Conservation (phyloP, 768 basidiomycete species). For the Grammothele lineata region DNA sequence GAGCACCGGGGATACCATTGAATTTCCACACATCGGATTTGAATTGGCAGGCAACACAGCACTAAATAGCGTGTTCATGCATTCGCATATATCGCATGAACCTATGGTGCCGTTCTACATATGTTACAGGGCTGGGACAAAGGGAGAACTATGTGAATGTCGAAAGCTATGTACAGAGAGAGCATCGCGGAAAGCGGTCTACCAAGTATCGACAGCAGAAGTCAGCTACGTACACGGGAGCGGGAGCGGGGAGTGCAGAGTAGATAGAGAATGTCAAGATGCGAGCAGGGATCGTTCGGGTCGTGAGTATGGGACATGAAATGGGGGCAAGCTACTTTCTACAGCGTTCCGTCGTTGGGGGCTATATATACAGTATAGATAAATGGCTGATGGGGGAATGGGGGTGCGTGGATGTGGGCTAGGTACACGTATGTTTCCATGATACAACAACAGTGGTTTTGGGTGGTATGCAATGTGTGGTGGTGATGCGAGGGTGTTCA, state of each 20-base stretch:
- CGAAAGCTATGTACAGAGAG: slow-evolving; percentile 2
- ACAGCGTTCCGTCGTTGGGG: not conserved
- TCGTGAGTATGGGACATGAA: too few species aligned
- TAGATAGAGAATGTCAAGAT: not conserved
- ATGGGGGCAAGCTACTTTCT: not conserved
- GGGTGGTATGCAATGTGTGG: too few species aligned
- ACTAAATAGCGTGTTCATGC: too few species aligned
- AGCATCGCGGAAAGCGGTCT: slow-evolving; percentile 4
- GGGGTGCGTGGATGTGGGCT: too few species aligned
- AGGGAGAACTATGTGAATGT: not conserved
- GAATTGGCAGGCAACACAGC: too few species aligned
- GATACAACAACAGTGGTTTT: too few species aligned
- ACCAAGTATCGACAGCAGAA: slow-evolving; percentile 3
- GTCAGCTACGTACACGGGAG: slow-evolving; percentile 3
- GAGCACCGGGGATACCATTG: too few species aligned
- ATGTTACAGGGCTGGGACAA: too few species aligned
- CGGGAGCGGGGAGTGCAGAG: not conserved
- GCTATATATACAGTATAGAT: slow-evolving; percentile 18
- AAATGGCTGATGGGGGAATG: not conserved
- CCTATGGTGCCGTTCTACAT: too few species aligned
- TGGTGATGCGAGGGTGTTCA: not conserved
- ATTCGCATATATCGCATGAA: too few species aligned
- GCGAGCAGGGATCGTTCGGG: not conserved
- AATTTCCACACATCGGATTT: too few species aligned
- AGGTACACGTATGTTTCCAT: too few species aligned